Evolutionary conservation across 148 eudicot genomes (phyloP), one percentile per base, ranked within the genome.

Genomic region (Nepenthes gracilis): DNA sequence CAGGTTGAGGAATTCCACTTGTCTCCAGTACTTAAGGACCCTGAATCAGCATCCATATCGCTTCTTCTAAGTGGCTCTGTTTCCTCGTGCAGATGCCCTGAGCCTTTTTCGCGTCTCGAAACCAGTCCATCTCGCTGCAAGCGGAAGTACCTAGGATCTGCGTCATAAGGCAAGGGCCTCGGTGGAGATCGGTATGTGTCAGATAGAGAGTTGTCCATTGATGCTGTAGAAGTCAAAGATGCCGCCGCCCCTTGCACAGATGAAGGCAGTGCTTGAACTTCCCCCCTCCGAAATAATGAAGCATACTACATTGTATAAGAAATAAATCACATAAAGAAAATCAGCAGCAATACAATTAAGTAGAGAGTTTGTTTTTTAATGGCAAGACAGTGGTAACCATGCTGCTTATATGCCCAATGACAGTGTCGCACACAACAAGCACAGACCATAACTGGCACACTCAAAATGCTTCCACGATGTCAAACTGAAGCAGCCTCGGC

Each of bases 141-240:
- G 61, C 77, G 81, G 57, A 75, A 78, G 65, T 64, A 81, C 65
- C 88, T 77, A 53, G 96, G 85, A 75, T 89, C 90, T 7, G 79
- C 83, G 76, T 89, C 89, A 71, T 86, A 89, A 66, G 96, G 96
- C 72, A 88, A 78, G 23, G 98, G 98, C 64, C 94, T 78, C 38
- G 98, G 96, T 64, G 90, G 94, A 66, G 96, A 80, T 36, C 84
- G 88, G 54, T 80, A 92, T 80, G 77, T 78, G 60, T 84, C 88
- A 64, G 85, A 79, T 52, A 92, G 60, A 58, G 94, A 77, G 60
- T 67, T 74, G 69, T 88, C 96, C 36, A 76, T 72, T 57, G 90
- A 77, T 54, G 82, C 55, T 35, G 78, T 57, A 37, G 88, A 65
- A 74, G 70, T 81, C 54, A 79, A 60, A 63, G 92, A 75, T 35